A percentile compares a stretch with the other conserved stretches of the same genome.
phyloP scores from a whole-genome alignment of 805 yeast genomes.

The Candida koratica region DNA sequence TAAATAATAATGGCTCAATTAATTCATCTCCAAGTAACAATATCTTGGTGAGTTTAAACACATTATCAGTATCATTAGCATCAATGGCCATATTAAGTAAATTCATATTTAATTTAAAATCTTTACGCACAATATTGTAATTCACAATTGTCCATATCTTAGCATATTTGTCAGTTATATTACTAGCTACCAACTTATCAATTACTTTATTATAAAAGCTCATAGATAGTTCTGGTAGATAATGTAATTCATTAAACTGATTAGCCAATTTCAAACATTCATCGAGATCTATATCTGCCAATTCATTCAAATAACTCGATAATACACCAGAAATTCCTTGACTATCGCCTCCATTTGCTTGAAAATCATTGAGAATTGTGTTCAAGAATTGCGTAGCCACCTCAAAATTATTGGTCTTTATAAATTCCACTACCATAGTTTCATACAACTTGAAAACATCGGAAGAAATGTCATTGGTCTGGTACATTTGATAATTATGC shows the following conservation, averaged over 20 bases:
- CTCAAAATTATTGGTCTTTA: slow-evolving; percentile 46
- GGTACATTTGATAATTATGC: slow-evolving; percentile 19
- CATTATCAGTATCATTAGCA: slow-evolving; percentile 30
- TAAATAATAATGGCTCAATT: slow-evolving; percentile 27
- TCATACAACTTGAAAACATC: slow-evolving; percentile 50
- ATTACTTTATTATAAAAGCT: slow-evolving; percentile 30
- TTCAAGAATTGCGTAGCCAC: slow-evolving; percentile 58
- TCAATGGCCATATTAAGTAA: slow-evolving; percentile 31
- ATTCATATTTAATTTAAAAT: slow-evolving; percentile 22
- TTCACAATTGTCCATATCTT: slow-evolving; percentile 32
- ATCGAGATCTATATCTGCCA: slow-evolving; percentile 17
- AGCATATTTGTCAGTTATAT: slow-evolving; percentile 12
- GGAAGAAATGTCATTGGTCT: not conserved
- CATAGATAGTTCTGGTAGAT: slow-evolving; percentile 35
- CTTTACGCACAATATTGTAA: slow-evolving; percentile 34
- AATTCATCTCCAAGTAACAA: slow-evolving; percentile 29
- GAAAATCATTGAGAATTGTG: slow-evolving; percentile 26
- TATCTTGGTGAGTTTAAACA: slow-evolving; percentile 36
- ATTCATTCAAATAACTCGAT: slow-evolving; percentile 38
- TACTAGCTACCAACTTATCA: slow-evolving; percentile 20
- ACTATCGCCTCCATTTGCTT: slow-evolving; percentile 12
- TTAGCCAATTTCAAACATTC: slow-evolving; percentile 25
- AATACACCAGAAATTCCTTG: slow-evolving; percentile 37
- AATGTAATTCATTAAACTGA: slow-evolving; percentile 27
- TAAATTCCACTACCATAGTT: slow-evolving; percentile 48